A percentile compares a stretch with the other conserved stretches of the same genome.
Conservation (phyloP, 148 eudicot genomes). For the Nyssa sinensis region DNA sequence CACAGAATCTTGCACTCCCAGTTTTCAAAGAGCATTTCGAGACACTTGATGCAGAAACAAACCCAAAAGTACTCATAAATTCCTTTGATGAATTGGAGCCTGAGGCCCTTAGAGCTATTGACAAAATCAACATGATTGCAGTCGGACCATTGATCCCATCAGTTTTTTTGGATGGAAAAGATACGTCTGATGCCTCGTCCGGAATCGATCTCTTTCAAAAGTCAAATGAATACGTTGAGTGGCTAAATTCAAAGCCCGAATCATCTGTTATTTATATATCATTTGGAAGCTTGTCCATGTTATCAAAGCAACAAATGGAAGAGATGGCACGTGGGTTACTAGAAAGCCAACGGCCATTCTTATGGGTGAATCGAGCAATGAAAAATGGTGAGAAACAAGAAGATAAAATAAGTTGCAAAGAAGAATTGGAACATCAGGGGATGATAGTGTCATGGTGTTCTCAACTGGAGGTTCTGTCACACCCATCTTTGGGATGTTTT, state of each 20-base stretch:
- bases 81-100: conserved; percentile 45
- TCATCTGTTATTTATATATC: conserved; percentile 55
- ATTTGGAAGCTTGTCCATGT: conserved; percentile 46
- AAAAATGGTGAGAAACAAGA: conserved; percentile 10
- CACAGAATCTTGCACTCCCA: conserved; percentile 28
- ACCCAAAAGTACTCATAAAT: conserved; percentile 41
- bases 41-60: conserved; percentile 29
- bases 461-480: conserved; percentile 1
- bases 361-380: conserved; percentile 55
- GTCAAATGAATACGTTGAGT: conserved; percentile 29
- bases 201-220: conserved; percentile 21
- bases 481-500: conserved; percentile 40
- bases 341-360: conserved; percentile 34
- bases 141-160: conserved; percentile 40
- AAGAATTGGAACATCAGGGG: conserved; percentile 31
- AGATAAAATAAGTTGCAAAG: conserved; percentile 28
- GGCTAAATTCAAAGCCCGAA: conserved; percentile 42
- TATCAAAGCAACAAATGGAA: conserved; percentile 30
- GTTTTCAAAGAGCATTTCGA: conserved; percentile 33
- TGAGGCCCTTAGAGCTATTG: conserved; percentile 31
- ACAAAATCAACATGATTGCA: conserved; percentile 24
- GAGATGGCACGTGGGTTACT: conserved; percentile 44
- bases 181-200: conserved; percentile 22
- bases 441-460: conserved; percentile 39
- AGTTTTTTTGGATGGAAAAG: conserved; percentile 26